Conservation (phyloP, 2,329 filamentous ascomycete genomes). For the Aureobasidium sp. region DNA sequence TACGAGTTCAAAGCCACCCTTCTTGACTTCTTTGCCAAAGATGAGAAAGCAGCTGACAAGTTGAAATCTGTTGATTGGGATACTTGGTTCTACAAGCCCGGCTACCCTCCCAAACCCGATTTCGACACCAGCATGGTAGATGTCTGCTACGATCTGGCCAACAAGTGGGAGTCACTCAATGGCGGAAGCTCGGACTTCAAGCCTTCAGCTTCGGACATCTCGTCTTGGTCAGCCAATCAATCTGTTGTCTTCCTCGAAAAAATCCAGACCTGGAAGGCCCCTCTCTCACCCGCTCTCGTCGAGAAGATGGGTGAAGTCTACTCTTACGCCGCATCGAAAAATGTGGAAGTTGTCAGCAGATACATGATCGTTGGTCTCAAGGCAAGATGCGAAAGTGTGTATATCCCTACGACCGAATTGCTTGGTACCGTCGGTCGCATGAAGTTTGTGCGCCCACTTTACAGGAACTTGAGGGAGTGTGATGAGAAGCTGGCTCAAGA, state of each 20-base stretch:
- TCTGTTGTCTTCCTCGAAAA: conserved; percentile 90
- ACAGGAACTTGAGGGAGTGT: conserved; percentile 76
- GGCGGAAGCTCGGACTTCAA: conserved; percentile 49
- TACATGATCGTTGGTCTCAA: conserved; percentile 85
- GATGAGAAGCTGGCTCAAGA: conserved; percentile 78
- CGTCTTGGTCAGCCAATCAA: conserved; percentile 85
- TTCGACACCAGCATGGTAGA: conserved; percentile 93
- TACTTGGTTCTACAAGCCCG: conserved; percentile 86
- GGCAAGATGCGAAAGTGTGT: conserved; percentile 74
- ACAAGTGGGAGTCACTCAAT: conserved; percentile 76
- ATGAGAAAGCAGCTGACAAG: conserved; percentile 68
- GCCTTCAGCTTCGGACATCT: conserved; percentile 74
- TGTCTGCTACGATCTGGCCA: conserved; percentile 82
- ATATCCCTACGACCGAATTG: conserved; percentile 76
- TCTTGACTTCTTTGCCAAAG: conserved; percentile 81
- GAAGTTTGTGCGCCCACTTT: conserved; percentile 96
- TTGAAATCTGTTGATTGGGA: conserved; percentile 87
- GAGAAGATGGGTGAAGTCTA: conserved; percentile 80
- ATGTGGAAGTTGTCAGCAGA: conserved; percentile 85
- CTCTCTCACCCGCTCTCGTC: conserved; percentile 71
- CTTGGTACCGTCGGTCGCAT: conserved; percentile 89
- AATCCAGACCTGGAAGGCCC: conserved; percentile 71
- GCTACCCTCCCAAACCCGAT: conserved; percentile 87
- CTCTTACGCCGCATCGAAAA: conserved; percentile 76
- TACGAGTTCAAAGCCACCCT: conserved; percentile 95